Percentiles rank a stretch among this genome's conserved stretches.
These are phyloP conservation scores for Aspergillus cejpii DNA, from an alignment of 2,329 filamentous ascomycete genomes.

Conservation along the genomic window DNA sequence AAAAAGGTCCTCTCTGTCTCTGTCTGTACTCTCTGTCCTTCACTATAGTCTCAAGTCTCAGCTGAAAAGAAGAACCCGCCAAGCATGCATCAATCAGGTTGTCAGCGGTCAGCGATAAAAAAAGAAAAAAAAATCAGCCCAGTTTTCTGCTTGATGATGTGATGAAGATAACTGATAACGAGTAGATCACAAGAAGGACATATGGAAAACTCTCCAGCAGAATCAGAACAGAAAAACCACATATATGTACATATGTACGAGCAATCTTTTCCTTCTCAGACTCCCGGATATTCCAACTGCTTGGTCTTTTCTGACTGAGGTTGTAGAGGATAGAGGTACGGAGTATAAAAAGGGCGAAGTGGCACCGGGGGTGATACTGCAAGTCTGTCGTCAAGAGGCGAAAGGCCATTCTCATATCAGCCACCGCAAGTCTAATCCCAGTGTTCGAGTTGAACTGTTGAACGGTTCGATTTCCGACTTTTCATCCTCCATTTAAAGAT, in stretches of 20 bases:
- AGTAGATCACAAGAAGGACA: too few species aligned
- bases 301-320: background rate
- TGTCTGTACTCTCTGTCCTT: too few species aligned
- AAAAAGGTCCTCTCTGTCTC: too few species aligned
- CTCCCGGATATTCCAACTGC: background rate
- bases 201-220: background rate
- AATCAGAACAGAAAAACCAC: background rate
- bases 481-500: too few species aligned
- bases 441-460: background rate
- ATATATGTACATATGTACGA: background rate
- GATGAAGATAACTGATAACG: too few species aligned
- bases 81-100: background rate
- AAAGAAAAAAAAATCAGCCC: too few species aligned
- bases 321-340: background rate
- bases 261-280: background rate
- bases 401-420: background rate
- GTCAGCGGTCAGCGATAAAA: background rate
- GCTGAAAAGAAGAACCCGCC: background rate
- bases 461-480: background rate
- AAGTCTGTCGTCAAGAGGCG: slow-evolving; percentile 4
- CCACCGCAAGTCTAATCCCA: background rate
- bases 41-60: background rate
- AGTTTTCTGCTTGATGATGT: too few species aligned
- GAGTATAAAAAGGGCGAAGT: background rate
- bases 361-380: background rate